Conservation (phyloP, 345 rosid species). For the Camelina neglecta region DNA sequence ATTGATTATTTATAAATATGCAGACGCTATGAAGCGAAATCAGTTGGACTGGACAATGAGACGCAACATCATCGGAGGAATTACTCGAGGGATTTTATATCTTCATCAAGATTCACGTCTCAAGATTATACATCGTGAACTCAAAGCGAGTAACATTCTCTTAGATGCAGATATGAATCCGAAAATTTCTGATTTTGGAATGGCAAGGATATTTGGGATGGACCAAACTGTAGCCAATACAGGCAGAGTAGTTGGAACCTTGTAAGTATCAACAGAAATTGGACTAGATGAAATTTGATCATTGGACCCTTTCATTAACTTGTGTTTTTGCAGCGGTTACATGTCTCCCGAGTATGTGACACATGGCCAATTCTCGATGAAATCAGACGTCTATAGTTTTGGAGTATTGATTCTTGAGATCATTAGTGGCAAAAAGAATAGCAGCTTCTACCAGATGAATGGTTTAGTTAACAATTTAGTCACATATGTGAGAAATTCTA, state of each 20-base stretch:
- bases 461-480: constrained; percentile 36
- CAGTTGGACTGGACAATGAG: constrained; percentile 37
- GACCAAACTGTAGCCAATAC: constrained; percentile 36
- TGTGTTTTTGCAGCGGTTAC: no score
- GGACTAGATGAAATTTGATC: neutral
- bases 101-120: constrained; percentile 50
- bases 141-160: constrained; percentile 44
- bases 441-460: constrained; percentile 23
- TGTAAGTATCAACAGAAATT: neutral
- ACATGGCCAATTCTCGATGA: constrained; percentile 34
- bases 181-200: constrained; percentile 33
- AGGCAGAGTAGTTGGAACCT: constrained; percentile 40
- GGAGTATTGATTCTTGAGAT: constrained; percentile 42
- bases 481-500: constrained; percentile 29
- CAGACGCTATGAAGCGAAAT: constrained; percentile 44
- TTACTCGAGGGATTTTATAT: constrained; percentile 40
- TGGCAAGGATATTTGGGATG: constrained; percentile 27
- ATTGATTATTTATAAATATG: neutral
- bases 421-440: no score
- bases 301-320: neutral
- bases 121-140: constrained; percentile 44
- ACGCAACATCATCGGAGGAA: constrained; percentile 34
- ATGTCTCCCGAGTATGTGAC: constrained; percentile 34
- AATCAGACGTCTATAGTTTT: constrained; percentile 43
- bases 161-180: constrained; percentile 36